phyloP scores from a whole-genome alignment of 2,329 filamentous ascomycete genomes.

The Beauveria sp. region DNA sequence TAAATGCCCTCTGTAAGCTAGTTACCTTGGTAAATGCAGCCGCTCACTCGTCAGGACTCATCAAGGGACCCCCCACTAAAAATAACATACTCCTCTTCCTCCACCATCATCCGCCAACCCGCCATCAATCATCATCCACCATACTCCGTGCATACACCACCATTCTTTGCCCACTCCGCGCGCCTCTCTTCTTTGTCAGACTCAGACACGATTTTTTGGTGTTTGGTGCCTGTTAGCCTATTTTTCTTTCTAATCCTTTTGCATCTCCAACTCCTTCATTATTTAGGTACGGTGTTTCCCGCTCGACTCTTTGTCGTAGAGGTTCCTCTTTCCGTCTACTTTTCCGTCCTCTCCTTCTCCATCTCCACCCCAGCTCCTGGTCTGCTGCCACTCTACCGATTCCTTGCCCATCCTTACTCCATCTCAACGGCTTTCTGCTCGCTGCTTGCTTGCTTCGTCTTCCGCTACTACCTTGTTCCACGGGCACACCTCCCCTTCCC shows the following conservation, averaged over 20 bases:
- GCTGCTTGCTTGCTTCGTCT: conserved; percentile 5
- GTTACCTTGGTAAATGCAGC: too few relatives aligned
- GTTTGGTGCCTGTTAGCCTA: not conserved
- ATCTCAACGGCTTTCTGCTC: conserved; percentile 2
- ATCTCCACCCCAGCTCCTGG: not conserved
- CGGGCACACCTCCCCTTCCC: not conserved
- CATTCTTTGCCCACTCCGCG: not conserved
- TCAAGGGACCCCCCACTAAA: not conserved
- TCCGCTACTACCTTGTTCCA: not conserved
- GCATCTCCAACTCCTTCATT: not conserved
- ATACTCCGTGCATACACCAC: not conserved
- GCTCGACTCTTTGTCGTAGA: conserved; percentile 4
- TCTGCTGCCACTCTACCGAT: not conserved
- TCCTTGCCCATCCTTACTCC: not conserved
- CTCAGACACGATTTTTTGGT: not conserved
- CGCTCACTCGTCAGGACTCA: too few relatives aligned
- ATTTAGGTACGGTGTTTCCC: conserved; percentile 9
- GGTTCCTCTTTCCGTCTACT: conserved; percentile 11
- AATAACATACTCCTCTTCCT: not conserved
- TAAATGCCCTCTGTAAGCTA: too few relatives aligned
- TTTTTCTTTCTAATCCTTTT: not conserved
- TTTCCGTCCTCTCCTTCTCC: not conserved
- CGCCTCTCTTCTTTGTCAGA: not conserved
- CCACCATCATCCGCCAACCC: not conserved
- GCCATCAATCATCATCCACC: not conserved